A percentile compares a stretch with the other conserved stretches of the same genome.
Evolutionary conservation across 129 eudicot species (phyloP).

Genomic region (Pulicaria dysenterica): DNA sequence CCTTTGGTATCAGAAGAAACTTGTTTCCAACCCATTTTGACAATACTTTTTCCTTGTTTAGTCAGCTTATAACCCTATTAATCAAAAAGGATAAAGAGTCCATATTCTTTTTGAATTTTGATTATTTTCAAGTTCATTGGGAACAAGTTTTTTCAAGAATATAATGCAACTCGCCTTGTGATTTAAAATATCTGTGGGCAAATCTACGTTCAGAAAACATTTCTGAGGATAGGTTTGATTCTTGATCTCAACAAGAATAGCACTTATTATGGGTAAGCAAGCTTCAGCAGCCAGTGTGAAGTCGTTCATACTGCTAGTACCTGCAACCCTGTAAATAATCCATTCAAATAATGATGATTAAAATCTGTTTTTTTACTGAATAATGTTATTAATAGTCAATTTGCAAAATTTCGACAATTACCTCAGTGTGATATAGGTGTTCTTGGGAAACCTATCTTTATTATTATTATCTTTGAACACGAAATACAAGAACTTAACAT

Average conservation of each 20-base stretch:
- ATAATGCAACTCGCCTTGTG: conserved; percentile 64
- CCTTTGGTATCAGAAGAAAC: conserved; percentile 53
- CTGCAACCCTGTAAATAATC: conserved; percentile 54
- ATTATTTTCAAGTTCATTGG: too few relatives aligned
- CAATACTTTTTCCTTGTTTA: conserved; percentile 66
- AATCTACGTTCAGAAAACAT: conserved; percentile 76
- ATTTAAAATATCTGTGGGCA: conserved; percentile 73
- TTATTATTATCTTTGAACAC: too few relatives aligned
- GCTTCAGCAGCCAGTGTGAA: conserved; percentile 87
- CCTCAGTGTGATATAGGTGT: too few relatives aligned
- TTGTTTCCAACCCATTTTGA: conserved; percentile 64
- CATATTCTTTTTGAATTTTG: neutral
- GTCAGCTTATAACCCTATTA: conserved; percentile 79
- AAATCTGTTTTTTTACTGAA: neutral
- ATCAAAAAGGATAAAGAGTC: neutral
- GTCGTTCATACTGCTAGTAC: conserved; percentile 60
- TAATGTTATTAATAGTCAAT: too few relatives aligned
- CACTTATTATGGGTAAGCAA: conserved; percentile 77
- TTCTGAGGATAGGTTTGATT: conserved; percentile 53
- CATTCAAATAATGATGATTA: conserved; percentile 2
- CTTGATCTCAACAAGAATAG: conserved; percentile 60
- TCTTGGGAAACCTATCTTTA: too few relatives aligned
- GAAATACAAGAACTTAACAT: too few relatives aligned
- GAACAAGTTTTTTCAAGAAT: conserved; percentile 3
- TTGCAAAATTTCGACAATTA: too few relatives aligned